phyloP scores from a whole-genome alignment of 2,329 filamentous ascomycete species.

The Amesomyces nigricolor region DNA sequence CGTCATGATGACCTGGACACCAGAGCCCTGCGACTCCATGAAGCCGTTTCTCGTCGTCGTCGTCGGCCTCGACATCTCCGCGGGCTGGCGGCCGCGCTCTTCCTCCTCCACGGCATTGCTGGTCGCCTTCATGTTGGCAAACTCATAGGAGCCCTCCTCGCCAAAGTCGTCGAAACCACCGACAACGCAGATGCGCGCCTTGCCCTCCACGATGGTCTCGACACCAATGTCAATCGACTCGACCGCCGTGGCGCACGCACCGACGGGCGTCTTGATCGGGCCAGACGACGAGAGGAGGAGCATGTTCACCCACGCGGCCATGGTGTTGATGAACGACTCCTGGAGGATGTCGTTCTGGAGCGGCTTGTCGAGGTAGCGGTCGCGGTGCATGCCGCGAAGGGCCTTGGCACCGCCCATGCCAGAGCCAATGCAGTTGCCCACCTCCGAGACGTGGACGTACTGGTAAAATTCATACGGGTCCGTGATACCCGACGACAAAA shows the following conservation, averaged over 20 bases:
- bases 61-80: slow-evolving; percentile 96
- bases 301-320: slow-evolving; percentile 99
- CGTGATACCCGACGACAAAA: slow-evolving; percentile 89
- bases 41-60: slow-evolving; percentile 96
- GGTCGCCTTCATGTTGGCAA: slow-evolving; percentile 99
- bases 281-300: slow-evolving; percentile 92
- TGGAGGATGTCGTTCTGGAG: slow-evolving; percentile 98
- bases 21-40: slow-evolving; percentile 98
- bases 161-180: slow-evolving; percentile 99
- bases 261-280: slow-evolving; percentile 96
- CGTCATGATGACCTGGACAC: slow-evolving; percentile 98
- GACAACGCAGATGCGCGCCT: slow-evolving; percentile 94
- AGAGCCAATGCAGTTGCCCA: slow-evolving; percentile 97
- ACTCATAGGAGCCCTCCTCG: slow-evolving; percentile 98
- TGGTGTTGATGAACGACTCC: slow-evolving; percentile 99
- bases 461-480: slow-evolving; percentile 99
- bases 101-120: slow-evolving; percentile 98
- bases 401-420: slow-evolving; percentile 94
- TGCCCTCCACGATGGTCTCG: slow-evolving; percentile 97
- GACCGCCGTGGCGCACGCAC: slow-evolving; percentile 93
- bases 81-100: slow-evolving; percentile 86
- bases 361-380: slow-evolving; percentile 92
- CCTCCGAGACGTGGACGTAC: slow-evolving; percentile 95
- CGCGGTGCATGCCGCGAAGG: slow-evolving; percentile 95
- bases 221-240: slow-evolving; percentile 97